Evolutionary conservation across 2,329 filamentous ascomycete species (phyloP).

Genomic region (Biscogniauxia sp.): DNA sequence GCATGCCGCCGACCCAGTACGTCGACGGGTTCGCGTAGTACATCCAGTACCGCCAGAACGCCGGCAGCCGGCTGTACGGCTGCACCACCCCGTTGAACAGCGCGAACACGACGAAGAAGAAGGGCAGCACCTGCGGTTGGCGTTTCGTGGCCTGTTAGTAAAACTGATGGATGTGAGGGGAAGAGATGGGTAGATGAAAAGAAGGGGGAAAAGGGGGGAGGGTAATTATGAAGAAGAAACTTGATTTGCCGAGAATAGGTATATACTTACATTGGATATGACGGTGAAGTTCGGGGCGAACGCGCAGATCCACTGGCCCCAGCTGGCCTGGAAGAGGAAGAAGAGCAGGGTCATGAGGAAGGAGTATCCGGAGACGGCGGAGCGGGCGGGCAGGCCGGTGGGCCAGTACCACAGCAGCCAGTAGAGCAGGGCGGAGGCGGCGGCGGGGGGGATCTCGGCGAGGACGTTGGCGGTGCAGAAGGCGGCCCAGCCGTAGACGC

Average conservation of each 20-base stretch:
- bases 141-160: not conserved
- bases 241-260: not conserved
- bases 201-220: too few relatives aligned
- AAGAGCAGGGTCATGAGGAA: slow-evolving; percentile 79
- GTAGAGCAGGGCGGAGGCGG: slow-evolving; percentile 65
- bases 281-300: slow-evolving; percentile 78
- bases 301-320: slow-evolving; percentile 83
- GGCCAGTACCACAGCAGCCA: slow-evolving; percentile 77
- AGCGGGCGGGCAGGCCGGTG: slow-evolving; percentile 65
- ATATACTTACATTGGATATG: slow-evolving; percentile 64
- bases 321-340: slow-evolving; percentile 70
- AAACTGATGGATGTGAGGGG: not conserved
- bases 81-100: slow-evolving; percentile 77
- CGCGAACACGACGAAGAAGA: slow-evolving; percentile 77
- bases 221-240: not conserved
- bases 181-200: not conserved
- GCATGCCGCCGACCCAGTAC: slow-evolving; percentile 70
- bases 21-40: slow-evolving; percentile 68
- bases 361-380: slow-evolving; percentile 67
- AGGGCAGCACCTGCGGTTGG: slow-evolving; percentile 58
- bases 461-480: slow-evolving; percentile 73
- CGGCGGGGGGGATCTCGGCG: slow-evolving; percentile 68
- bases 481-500: slow-evolving; percentile 76
- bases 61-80: slow-evolving; percentile 61
- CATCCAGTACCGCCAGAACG: slow-evolving; percentile 73